These are phyloP conservation scores for Psilocybe sp. DNA, from an alignment of 768 basidiomycete genomes.

Conservation along the genomic window DNA sequence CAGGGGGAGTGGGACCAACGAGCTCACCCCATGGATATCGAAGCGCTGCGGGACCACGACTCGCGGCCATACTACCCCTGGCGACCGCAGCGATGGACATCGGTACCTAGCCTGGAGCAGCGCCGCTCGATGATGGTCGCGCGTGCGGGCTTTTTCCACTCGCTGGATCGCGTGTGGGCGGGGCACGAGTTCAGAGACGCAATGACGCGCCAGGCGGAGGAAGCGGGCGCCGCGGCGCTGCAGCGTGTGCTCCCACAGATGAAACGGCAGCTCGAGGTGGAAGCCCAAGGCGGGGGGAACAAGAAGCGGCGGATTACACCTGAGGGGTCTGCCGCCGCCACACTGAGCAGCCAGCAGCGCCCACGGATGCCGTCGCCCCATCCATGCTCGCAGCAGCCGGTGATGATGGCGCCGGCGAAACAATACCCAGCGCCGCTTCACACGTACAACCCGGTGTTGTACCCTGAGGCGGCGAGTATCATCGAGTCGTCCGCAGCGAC, in stretches of 20 bases:
- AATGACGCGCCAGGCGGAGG: constrained; percentile 12
- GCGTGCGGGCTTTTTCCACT: constrained; percentile 6
- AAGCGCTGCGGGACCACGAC: constrained; percentile 28
- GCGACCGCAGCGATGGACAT: constrained; percentile 7
- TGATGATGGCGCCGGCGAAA: constrained; percentile 19
- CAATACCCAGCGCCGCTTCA: constrained; percentile 36
- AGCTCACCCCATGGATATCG: constrained; percentile 31
- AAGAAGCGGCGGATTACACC: constrained; percentile 12
- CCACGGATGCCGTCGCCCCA: background rate
- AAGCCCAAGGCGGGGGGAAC: constrained; percentile 1
- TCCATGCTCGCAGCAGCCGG: background rate
- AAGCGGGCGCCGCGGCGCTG: constrained; percentile 7
- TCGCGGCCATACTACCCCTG: constrained; percentile 14
- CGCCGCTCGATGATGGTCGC: constrained; percentile 8
- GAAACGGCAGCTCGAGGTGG: background rate
- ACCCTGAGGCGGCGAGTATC: constrained; percentile 32
- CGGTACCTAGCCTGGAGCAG: constrained; percentile 9
- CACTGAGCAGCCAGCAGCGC: background rate
- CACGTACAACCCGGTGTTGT: constrained; percentile 31
- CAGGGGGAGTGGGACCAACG: constrained; percentile 27
- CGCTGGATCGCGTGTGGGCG: constrained; percentile 9
- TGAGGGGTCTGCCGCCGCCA: background rate
- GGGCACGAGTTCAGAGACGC: background rate
- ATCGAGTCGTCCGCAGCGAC: constrained; percentile 19
- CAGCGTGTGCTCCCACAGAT: background rate